Conservation (phyloP, 176 grass and related monocot species). For the Bromus sterilis region DNA sequence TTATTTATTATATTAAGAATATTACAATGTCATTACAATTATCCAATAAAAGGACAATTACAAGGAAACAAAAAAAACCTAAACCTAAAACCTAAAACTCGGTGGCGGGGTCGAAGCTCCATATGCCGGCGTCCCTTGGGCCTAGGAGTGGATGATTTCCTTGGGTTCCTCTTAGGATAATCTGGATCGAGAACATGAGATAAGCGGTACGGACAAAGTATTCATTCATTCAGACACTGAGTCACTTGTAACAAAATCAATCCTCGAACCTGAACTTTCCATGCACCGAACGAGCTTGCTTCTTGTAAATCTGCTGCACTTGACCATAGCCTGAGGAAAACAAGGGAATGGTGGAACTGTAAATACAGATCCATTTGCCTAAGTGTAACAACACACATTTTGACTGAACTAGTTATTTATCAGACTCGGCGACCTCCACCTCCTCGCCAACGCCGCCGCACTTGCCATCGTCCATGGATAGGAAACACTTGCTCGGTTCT, state of each 20-base stretch:
- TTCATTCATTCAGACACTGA: background rate
- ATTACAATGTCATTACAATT: too few species aligned
- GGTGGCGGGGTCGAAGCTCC: too few species aligned
- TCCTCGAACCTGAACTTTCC: conserved; percentile 56
- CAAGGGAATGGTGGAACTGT: background rate
- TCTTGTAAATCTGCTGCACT: conserved; percentile 41
- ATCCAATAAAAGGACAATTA: too few species aligned
- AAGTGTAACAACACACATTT: background rate
- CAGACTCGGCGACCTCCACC: background rate
- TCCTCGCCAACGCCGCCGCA: background rate
- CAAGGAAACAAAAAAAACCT: too few species aligned
- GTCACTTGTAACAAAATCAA: conserved; percentile 6
- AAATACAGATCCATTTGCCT: background rate
- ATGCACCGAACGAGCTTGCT: conserved; percentile 31
- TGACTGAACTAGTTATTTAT: background rate
- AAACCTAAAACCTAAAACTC: too few species aligned
- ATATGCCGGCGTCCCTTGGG: too few species aligned
- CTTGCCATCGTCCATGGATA: conserved; percentile 26
- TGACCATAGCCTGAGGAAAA: conserved; percentile 28
- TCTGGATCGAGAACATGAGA: conserved; percentile 34
- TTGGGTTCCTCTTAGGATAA: too few species aligned
- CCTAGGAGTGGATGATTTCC: conserved; percentile 27
- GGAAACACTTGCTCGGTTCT: too few species aligned
- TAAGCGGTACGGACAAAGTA: background rate
- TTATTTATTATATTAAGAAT: too few species aligned